These are phyloP conservation scores for Collybiopsis confluens DNA, from an alignment of 768 basidiomycete genomes.

Conservation along the genomic window DNA sequence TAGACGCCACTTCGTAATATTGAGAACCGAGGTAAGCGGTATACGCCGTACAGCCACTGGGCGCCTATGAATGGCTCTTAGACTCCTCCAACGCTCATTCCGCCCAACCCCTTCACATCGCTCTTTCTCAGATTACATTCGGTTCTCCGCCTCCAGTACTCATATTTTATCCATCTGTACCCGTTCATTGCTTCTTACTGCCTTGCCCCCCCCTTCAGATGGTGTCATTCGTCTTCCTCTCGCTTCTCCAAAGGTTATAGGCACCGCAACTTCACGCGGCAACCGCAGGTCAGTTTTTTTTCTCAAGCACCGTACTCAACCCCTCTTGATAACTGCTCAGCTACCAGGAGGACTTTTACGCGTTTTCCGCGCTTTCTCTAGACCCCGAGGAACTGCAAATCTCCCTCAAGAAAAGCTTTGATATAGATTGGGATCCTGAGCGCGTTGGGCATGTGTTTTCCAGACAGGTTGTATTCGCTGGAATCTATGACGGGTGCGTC, in stretches of 20 bases:
- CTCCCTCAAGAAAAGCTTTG: constrained; percentile 57
- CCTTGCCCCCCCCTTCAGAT: constrained; percentile 29
- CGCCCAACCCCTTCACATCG: background rate
- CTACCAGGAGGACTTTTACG: constrained; percentile 86
- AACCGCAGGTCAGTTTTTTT: constrained; percentile 51
- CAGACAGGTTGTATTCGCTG: constrained; percentile 78
- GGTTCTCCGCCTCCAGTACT: constrained; percentile 1
- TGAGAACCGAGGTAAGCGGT: too few species aligned
- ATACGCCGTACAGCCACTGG: too few species aligned
- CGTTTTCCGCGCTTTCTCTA: constrained; percentile 71
- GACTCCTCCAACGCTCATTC: constrained; percentile 10
- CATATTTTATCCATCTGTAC: background rate
- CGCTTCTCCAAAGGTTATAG: constrained; percentile 73
- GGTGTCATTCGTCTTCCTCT: constrained; percentile 68
- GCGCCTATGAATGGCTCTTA: constrained; percentile 5
- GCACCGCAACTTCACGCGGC: constrained; percentile 71
- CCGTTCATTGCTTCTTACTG: background rate
- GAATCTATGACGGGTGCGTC: constrained; percentile 86
- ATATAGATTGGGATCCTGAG: constrained; percentile 70
- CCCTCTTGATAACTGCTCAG: constrained; percentile 33
- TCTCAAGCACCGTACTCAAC: background rate
- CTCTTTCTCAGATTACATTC: constrained; percentile 8
- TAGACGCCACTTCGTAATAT: too few species aligned
- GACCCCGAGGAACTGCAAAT: constrained; percentile 68
- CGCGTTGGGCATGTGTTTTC: constrained; percentile 50